Evolutionary conservation across 1,284 basidiomycete species (phyloP).

Genomic region (Heterobasidion occidentale): DNA sequence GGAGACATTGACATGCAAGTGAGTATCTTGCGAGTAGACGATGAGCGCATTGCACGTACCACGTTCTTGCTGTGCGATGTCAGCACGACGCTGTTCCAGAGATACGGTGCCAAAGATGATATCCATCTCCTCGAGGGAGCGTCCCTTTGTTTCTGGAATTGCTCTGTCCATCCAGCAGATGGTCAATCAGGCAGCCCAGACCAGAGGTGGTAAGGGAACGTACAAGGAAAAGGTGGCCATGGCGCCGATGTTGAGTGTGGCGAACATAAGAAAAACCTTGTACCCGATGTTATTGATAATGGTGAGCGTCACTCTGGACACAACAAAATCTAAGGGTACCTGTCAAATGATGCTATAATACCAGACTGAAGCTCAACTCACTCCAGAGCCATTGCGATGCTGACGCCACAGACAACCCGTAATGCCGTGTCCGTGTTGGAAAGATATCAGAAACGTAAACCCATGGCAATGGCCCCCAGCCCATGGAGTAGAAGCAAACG

Average conservation of each 20-base stretch:
- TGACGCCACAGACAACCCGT: constrained; percentile 64
- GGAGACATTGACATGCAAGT: not conserved
- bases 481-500: constrained; percentile 72
- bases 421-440: constrained; percentile 74
- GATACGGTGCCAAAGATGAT: constrained; percentile 67
- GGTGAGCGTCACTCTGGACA: constrained; percentile 64
- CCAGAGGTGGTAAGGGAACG: constrained; percentile 19
- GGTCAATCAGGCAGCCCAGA: constrained; percentile 2
- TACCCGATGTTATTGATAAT: constrained; percentile 53
- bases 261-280: constrained; percentile 69
- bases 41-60: constrained; percentile 18
- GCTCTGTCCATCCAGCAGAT: constrained; percentile 36
- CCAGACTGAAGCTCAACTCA: constrained; percentile 25
- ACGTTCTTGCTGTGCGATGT: constrained; percentile 41
- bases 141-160: constrained; percentile 72
- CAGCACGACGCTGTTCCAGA: constrained; percentile 45
- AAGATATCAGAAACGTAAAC: constrained; percentile 79
- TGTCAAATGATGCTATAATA: not conserved
- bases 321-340: constrained; percentile 50
- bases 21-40: not conserved
- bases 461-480: constrained; percentile 49
- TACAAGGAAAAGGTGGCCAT: constrained; percentile 27
- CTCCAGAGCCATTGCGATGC: constrained; percentile 78
- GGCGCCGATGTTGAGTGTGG: constrained; percentile 43
- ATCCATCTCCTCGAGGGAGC: constrained; percentile 75